Evolutionary conservation across 2,329 filamentous ascomycete genomes (phyloP).

Genomic region (Plenodomus tracheiphilus): DNA sequence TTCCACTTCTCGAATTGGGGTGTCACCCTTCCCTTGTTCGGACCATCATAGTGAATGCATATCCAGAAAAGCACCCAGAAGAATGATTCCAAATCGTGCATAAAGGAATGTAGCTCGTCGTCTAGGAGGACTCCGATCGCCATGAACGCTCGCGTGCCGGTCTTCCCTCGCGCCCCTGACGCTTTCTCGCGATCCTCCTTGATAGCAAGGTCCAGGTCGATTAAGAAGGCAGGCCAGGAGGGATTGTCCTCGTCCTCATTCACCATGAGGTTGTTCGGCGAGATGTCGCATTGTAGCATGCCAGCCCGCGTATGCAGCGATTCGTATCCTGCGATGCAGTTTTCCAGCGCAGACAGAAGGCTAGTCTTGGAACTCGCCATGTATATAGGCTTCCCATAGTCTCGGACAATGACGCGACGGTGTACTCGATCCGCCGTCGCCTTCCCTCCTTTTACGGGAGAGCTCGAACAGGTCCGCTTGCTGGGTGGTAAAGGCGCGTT

Average conservation of each 20-base stretch:
- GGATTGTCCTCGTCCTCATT: conserved; percentile 50
- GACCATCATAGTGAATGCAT: conserved; percentile 18
- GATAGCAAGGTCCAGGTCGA: conserved; percentile 47
- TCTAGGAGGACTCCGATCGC: conserved; percentile 47
- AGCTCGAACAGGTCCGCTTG: conserved; percentile 3
- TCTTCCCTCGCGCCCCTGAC: conserved; percentile 48
- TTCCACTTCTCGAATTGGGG: conserved; percentile 45
- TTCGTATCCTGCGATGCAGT: conserved; percentile 44
- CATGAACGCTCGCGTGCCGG: conserved; percentile 52
- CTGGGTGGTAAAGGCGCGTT: too few relatives aligned
- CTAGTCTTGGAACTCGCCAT: conserved; percentile 42
- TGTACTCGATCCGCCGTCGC: conserved; percentile 42
- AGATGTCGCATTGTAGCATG: conserved; percentile 52
- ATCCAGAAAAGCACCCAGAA: conserved; percentile 55
- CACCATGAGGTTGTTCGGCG: conserved; percentile 53
- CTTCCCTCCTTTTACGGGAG: conserved; percentile 15
- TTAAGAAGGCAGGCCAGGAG: conserved; percentile 49
- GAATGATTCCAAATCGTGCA: conserved; percentile 55
- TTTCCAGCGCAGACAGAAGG: conserved; percentile 44
- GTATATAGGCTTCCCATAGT: conserved; percentile 50
- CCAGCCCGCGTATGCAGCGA: conserved; percentile 30
- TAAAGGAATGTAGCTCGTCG: conserved; percentile 48
- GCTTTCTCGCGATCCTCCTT: conserved; percentile 32
- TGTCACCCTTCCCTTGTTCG: conserved; percentile 12
- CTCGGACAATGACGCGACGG: conserved; percentile 46